Evolutionary conservation across 1,284 basidiomycete species (phyloP).

Genomic region (Puccinia hordei): DNA sequence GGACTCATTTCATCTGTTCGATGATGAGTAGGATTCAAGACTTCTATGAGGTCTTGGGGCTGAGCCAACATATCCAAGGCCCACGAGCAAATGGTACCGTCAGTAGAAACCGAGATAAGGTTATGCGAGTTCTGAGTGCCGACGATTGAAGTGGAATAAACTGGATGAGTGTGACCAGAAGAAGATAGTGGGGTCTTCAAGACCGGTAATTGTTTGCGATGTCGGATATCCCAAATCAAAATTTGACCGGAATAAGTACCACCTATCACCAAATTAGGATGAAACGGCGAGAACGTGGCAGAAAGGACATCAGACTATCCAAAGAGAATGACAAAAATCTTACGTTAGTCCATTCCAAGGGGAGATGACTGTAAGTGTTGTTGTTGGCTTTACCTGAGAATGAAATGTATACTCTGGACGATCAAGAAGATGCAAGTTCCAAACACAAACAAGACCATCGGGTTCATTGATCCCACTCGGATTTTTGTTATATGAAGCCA

Average conservation of each 20-base stretch:
- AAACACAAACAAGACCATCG: conserved; percentile 93
- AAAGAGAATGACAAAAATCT: conserved; percentile 47
- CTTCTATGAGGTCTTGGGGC: conserved; percentile 90
- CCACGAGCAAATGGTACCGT: conserved; percentile 96
- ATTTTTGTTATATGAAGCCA: conserved; percentile 95
- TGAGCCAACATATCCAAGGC: conserved; percentile 96
- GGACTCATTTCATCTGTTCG: conserved; percentile 95
- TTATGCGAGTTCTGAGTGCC: conserved; percentile 98
- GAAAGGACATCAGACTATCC: conserved; percentile 90
- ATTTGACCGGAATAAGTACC: conserved; percentile 99
- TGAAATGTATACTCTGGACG: conserved; percentile 97
- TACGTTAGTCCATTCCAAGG: background rate
- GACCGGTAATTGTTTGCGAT: conserved; percentile 83
- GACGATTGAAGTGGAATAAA: conserved; percentile 95
- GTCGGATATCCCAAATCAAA: conserved; percentile 96
- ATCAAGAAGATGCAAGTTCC: conserved; percentile 93
- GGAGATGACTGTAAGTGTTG: background rate
- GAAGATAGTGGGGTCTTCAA: conserved; percentile 94
- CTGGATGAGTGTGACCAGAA: conserved; percentile 90
- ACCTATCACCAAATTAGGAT: conserved; percentile 93
- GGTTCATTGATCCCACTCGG: conserved; percentile 85
- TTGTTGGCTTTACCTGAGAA: conserved; percentile 70
- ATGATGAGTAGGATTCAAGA: conserved; percentile 78
- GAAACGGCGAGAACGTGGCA: conserved; percentile 93
- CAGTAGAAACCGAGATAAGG: conserved; percentile 89